These are phyloP conservation scores for Colletotrichum scovillei DNA, from an alignment of 2,329 filamentous ascomycete species.

Conservation along the genomic window DNA sequence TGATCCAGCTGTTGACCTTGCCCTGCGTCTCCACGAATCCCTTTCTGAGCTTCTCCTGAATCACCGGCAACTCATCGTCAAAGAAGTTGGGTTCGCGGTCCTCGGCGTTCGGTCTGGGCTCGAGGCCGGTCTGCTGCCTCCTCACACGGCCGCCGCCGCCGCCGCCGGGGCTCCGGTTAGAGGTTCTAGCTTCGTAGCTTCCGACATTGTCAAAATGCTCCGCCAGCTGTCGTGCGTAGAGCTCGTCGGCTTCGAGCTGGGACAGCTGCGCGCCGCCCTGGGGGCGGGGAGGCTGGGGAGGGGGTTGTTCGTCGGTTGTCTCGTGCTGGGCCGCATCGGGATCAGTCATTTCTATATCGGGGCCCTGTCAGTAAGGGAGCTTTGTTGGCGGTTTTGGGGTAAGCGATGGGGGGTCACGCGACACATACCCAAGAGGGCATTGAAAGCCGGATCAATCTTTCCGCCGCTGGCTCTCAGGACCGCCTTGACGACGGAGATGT, in stretches of 20 bases:
- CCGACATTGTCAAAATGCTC: slow-evolving; percentile 83
- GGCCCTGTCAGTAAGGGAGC: slow-evolving; percentile 27
- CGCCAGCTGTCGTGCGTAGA: slow-evolving; percentile 91
- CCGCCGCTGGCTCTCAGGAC: slow-evolving; percentile 88
- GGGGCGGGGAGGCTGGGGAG: slow-evolving; percentile 84
- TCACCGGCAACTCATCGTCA: slow-evolving; percentile 94
- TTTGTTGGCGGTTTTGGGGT: no score
- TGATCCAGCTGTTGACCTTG: slow-evolving; percentile 94
- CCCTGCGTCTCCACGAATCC: slow-evolving; percentile 95
- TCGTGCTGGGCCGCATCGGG: slow-evolving; percentile 73
- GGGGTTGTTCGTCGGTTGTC: slow-evolving; percentile 70
- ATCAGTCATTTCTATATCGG: slow-evolving; percentile 76
- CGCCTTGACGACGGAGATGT: slow-evolving; percentile 83
- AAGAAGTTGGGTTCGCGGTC: slow-evolving; percentile 90
- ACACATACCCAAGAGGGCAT: slow-evolving; percentile 83
- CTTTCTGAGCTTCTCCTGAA: slow-evolving; percentile 92
- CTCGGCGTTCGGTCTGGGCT: slow-evolving; percentile 61
- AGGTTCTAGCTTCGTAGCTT: slow-evolving; percentile 67
- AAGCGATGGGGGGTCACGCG: slow-evolving; percentile 6
- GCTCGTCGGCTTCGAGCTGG: slow-evolving; percentile 90
- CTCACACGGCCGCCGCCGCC: slow-evolving; percentile 38
- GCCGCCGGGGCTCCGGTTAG: slow-evolving; percentile 51
- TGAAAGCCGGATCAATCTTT: slow-evolving; percentile 92
- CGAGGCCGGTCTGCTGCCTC: slow-evolving; percentile 57
- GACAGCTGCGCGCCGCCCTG: slow-evolving; percentile 69